A percentile compares a stretch with the other conserved stretches of the same genome.
phyloP scores from a whole-genome alignment of 371 early-diverging fungal species.

The Capillidium rhysosporum region DNA sequence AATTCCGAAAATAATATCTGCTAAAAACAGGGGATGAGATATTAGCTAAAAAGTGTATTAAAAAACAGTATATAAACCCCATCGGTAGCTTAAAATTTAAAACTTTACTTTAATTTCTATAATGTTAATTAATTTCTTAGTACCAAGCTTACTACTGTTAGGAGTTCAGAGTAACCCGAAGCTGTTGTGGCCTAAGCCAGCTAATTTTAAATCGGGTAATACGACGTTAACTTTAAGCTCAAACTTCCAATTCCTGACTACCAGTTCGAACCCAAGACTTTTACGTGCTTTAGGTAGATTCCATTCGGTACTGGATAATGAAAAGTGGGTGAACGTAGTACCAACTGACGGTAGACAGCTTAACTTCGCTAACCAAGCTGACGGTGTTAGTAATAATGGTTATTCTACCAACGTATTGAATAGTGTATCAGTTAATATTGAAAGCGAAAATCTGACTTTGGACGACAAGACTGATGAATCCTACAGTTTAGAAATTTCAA shows the following conservation, averaged over 20 bases:
- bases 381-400: no score
- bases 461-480: slow-evolving; percentile 1
- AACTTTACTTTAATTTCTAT: no score
- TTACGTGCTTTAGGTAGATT: background rate
- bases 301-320: background rate
- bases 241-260: background rate
- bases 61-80: no score
- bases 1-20: no score
- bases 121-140: no score
- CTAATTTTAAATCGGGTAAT: background rate
- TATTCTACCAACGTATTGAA: background rate
- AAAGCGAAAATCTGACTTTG: background rate
- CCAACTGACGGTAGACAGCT: background rate
- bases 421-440: background rate
- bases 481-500: background rate
- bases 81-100: no score
- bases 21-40: no score
- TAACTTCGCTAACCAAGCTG: no score
- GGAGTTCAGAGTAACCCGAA: background rate
- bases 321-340: background rate
- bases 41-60: no score
- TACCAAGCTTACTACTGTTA: no score
- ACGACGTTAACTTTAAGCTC: background rate
- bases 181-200: slow-evolving; percentile 3
- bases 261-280: background rate